phyloP scores from a whole-genome alignment of 805 yeast genomes.

The Metschnikowia shivogae region DNA sequence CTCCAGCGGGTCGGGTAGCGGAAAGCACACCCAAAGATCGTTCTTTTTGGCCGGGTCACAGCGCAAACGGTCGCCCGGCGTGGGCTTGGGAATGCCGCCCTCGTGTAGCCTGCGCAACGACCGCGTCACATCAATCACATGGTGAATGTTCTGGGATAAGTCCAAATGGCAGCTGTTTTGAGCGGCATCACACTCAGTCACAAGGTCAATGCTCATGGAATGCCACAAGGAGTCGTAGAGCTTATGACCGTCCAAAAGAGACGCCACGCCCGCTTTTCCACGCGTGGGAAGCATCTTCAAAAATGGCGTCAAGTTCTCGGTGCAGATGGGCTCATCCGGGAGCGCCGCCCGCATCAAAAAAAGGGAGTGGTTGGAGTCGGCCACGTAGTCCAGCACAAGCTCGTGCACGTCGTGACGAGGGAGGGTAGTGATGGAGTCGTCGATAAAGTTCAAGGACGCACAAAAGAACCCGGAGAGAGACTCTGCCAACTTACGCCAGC shows the following conservation, averaged over 20 bases:
- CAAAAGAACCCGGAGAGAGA: conserved; percentile 88
- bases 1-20: conserved; percentile 50
- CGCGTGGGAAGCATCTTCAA: conserved; percentile 85
- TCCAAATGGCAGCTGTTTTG: conserved; percentile 40
- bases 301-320: conserved; percentile 94
- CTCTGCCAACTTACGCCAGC: conserved; percentile 72
- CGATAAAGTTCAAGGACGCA: conserved; percentile 89
- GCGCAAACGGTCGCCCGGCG: conserved; percentile 59
- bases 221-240: conserved; percentile 93
- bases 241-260: conserved; percentile 84
- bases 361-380: conserved; percentile 35
- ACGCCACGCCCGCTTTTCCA: conserved; percentile 83
- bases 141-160: conserved; percentile 64
- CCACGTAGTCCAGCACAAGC: conserved; percentile 22
- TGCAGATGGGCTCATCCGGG: conserved; percentile 93
- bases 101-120: conserved; percentile 54
- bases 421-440: conserved; percentile 67
- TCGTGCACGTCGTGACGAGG: conserved; percentile 40
- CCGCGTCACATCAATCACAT: conserved; percentile 68
- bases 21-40: conserved; percentile 74
- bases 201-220: conserved; percentile 81
- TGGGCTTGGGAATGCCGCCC: conserved; percentile 79
- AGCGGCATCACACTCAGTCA: conserved; percentile 45
- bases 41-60: conserved; percentile 64
- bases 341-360: conserved; percentile 76